Evolutionary conservation across 805 yeast species (phyloP), one percentile per base, ranked within the genome.

Genomic region (Kuraishia piskuri): DNA sequence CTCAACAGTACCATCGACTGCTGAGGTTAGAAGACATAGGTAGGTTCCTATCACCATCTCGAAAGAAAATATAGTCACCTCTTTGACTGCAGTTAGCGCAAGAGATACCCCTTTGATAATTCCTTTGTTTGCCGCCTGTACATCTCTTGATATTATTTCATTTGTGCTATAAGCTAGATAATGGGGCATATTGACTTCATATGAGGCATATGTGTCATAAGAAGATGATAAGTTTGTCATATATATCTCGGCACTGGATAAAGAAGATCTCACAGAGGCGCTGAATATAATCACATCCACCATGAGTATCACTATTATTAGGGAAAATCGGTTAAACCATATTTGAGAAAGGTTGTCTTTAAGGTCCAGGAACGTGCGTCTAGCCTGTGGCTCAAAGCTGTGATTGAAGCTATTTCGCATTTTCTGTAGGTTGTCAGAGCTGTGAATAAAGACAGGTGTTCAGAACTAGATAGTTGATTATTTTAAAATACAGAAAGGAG

Each of bases 21-120:
- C 80, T 4, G 94, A 84, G 0, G 87, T 80, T 14, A 90, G 65
- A 14, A 94, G 71, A 66, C 99, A 94, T 0, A 86, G 84, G 67
- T 88, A 89, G 0, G 98, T 94, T 0, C 97, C 98, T 1, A 90
- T 66, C 50, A 86, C 79, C 57, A 92, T 60, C 31, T 90, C 90
- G 8, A 92, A 69, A 7, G 81, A 70, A 62, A 92, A 88, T 3
- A 80, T 62, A 0, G 88, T 63, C 46, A 90, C 57, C 46, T 76
- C 73, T 59, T 87, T 84, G 7, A 84, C 69, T 0, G 82, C 85
- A 0, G 80, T 77, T 0, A 88, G 63, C 10, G 81, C 60, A 50
- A 82, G 54, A 1, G 73, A 61, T 10, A 88, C 53, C 0, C 77
- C 58, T 2, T 71, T 64, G 25, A 77, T 60, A 9, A 82, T 68